A percentile compares a stretch with the other conserved stretches of the same genome.
phyloP scores from a whole-genome alignment of 352 stramenopile genomes.

The Aphanomyces invadans region DNA sequence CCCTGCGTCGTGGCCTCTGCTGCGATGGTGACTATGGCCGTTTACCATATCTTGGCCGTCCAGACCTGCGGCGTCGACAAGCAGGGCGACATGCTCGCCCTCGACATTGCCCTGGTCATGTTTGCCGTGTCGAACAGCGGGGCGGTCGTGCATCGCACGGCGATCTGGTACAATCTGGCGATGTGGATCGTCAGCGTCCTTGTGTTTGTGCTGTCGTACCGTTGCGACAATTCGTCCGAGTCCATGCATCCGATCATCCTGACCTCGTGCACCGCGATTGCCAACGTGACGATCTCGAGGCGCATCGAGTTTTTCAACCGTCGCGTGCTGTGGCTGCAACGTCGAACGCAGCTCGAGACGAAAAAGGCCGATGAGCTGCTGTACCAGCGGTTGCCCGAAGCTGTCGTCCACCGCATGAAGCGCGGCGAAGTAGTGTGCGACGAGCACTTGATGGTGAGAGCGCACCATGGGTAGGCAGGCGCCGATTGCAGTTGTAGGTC shows the following conservation, averaged over 20 bases:
- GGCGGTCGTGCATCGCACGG: not conserved
- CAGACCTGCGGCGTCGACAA: not conserved
- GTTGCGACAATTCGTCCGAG: not conserved
- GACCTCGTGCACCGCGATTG: constrained; percentile 63
- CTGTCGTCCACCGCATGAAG: constrained; percentile 78
- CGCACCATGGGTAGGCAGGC: no score
- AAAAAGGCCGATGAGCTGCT: constrained; percentile 72
- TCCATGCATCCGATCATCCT: constrained; percentile 68
- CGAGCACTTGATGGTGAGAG: constrained; percentile 55
- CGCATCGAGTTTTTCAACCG: constrained; percentile 77
- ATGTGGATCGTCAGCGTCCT: not conserved
- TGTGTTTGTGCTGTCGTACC: not conserved
- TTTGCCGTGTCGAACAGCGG: constrained; percentile 17
- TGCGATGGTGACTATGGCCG: not conserved
- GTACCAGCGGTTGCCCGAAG: constrained; percentile 80
- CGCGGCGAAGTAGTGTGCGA: constrained; percentile 75
- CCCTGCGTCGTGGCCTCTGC: not conserved
- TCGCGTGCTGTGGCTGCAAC: constrained; percentile 79
- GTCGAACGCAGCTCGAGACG: constrained; percentile 68
- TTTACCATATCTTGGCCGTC: not conserved
- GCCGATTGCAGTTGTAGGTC: constrained; percentile 48
- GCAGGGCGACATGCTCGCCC: constrained; percentile 32
- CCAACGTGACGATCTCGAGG: constrained; percentile 62
- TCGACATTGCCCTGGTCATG: constrained; percentile 38
- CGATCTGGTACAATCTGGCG: constrained; percentile 5